Evolutionary conservation across 345 rosid species (phyloP), one percentile per base, ranked within the genome.

Genomic region (Eucalyptus paniculata): DNA sequence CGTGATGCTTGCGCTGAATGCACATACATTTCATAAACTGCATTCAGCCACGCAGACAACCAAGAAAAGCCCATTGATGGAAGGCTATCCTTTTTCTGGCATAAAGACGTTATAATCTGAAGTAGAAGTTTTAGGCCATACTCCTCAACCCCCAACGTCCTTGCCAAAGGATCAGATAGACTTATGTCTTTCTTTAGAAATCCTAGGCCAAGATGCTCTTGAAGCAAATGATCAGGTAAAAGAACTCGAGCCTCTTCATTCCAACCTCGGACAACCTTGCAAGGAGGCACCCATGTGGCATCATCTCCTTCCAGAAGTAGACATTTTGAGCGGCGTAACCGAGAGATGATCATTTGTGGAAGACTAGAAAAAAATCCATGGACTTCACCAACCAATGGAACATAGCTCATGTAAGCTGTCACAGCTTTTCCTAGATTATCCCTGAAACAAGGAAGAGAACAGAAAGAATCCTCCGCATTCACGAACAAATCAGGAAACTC

Each of bases 301-400:
- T 90, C 89, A 86, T 94, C 95, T 92, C 98, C 99, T 93, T 97
- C 99, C 88, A 96, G 92, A 89, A 95, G 92, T 92, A 97, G 93
- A 92, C 99, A 97, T 86, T 92, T 92, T 65, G 97, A 93, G 91
- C 90, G 92, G 89, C 95, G 93, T 90, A 97, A 90, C 90, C 89
- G 94, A 82, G 93, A 92, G 86, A 94, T 91, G 88, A 97, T 96
- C 91, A 94, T 93, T 81, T 93, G 96, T 26, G 99, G 99, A 50
- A 97, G 97, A 51, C 93, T 90, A 82, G 97, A 95, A 87, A 97
- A 97, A 88, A 97, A 97, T 7, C 99, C 99, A 92, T 97, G 97
- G 90, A 96, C 98, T 93, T 96, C 99, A 40, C 99, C 98, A 18
- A 93, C 91, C 87, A 97, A 96, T 85, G 99, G 99, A 90, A 97